Base-by-base conservation (phyloP, 768 basidiomycete genomes). In the Suillus alpinus region DNA sequence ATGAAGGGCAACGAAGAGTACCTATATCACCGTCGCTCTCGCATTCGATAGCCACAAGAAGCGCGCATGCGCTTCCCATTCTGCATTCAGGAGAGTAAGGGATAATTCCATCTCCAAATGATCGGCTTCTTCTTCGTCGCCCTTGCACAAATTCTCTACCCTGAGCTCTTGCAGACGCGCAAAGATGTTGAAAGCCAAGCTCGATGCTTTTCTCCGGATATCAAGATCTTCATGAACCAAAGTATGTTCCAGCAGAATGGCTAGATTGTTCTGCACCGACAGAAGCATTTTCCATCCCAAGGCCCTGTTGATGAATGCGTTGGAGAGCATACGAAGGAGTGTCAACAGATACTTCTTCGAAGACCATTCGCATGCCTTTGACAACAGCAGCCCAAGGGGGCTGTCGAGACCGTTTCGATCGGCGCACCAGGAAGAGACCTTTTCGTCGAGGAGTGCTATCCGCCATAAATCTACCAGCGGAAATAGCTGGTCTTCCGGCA, bases 401-500 rank as follows among this genome's bases (percentile, higher is more conserved):
- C 83, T 78, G 5, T 73, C 68, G 6, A 74, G 59, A 10, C 67
- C 68, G 6, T 59, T 63, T 9, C 66, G 62, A 20, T 69, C 67
- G 4, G 81, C 74, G 36, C 71, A 75, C 86, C 84, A 90, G 0
- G 72, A 69, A 0, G 82, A 80, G 23, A 86, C 82, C 1, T 79
- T 68, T 0, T 81, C 76, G 70, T 92, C 87, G 26, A 94, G 81
- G n/a, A 91, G 70, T 0, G 87, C 88, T 7, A 94, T 79, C 1
- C 93, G 81, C 88, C 92, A 91, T 65, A 95, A 77, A 68, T 96
- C 94, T 10, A 87, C 81, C 6, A 94, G 70, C 0, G 94, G 94
- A 77, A 95, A 96, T 34, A 93, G 78, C 37, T 83, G 76, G 7
- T 80, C 77, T 0, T 78, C 59, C 0, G 83, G 79, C 1, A 95